Evolutionary conservation across 2,329 filamentous ascomycete species (phyloP), one percentile per base, ranked within the genome.

Genomic region (Cladosporium austrohemisphaericum): DNA sequence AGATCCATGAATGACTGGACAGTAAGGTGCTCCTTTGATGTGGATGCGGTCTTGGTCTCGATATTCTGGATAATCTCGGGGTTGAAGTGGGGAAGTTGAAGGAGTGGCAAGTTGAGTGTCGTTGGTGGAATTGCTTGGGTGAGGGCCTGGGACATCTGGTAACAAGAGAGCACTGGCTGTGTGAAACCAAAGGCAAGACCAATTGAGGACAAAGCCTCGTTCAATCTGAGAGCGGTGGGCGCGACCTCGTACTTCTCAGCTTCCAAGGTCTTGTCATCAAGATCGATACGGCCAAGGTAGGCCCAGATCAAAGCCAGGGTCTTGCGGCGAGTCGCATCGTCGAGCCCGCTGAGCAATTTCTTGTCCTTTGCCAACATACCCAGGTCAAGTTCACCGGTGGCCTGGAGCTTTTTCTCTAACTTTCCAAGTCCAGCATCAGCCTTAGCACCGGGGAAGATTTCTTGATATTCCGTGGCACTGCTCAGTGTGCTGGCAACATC

Each of bases 261-360:
- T 62, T 95, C 85, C 47, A 96, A 76, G 25, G 78, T 76, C 46
- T 79, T 69, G 62, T 95, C 90, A 35, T 86, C 85, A 19, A 98
- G 79, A 61, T 95, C 88, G 49, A 95, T 76, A 38, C 93, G 86
- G 53, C 88, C 88, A 40, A 97, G 80, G 67, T 98, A 97, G 33
- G 93, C 91, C 93, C 94, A 98, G 13, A 98, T 76, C 50, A 98
- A 77, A 43, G 86, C 88, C 36, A 97, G 76, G 6, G 89, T 85
- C 76, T 97, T 97, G 63, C 93, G 80, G 57, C 88, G 84, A 19
- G 82, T 78, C 31, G 85, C 83, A 57, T 86, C 85, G 41, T 97
- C 93, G 52, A 95, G 71, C 57, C 90, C 82, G 63, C 88, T 82
- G 6, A 98, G 76, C 64, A 81, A 84, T 61, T 83, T 77, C 65